Evolutionary conservation across 2,329 filamentous ascomycete species (phyloP).

Genomic region (Bertia moriformis): DNA sequence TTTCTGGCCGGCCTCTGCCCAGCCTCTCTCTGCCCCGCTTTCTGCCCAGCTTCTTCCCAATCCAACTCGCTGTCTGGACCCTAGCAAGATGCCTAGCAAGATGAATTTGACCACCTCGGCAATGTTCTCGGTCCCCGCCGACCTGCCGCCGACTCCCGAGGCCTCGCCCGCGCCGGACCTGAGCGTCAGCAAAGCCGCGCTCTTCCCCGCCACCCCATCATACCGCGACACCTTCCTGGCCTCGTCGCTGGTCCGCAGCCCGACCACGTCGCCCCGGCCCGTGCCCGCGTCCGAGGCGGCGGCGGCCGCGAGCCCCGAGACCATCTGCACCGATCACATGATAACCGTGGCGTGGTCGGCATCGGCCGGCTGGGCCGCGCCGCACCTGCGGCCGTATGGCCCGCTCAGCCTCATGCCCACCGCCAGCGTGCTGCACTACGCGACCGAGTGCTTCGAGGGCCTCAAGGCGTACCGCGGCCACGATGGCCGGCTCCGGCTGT

Average conservation of each 20-base stretch:
- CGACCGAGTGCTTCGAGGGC: conserved; percentile 82
- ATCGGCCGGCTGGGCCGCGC: conserved; percentile 54
- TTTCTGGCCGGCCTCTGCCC: too few species aligned
- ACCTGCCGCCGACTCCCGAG: too few species aligned
- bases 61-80: too few species aligned
- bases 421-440: conserved; percentile 72
- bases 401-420: conserved; percentile 68
- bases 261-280: conserved; percentile 30
- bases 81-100: too few species aligned
- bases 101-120: too few species aligned
- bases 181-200: too few species aligned
- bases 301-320: conserved; percentile 30
- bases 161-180: too few species aligned
- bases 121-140: too few species aligned
- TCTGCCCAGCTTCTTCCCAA: too few species aligned
- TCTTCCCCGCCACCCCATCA: neutral
- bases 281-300: conserved; percentile 32
- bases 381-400: conserved; percentile 63
- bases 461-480: conserved; percentile 68
- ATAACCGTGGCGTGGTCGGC: conserved; percentile 56
- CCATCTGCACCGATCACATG: conserved; percentile 76
- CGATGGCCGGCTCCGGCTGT: conserved; percentile 61
- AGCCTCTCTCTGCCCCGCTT: too few species aligned
- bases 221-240: conserved; percentile 40
- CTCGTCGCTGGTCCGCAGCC: conserved; percentile 41